Evolutionary conservation across 2,329 filamentous ascomycete species (phyloP), one percentile per base, ranked within the genome.

Genomic region (Clarireedia paspali): DNA sequence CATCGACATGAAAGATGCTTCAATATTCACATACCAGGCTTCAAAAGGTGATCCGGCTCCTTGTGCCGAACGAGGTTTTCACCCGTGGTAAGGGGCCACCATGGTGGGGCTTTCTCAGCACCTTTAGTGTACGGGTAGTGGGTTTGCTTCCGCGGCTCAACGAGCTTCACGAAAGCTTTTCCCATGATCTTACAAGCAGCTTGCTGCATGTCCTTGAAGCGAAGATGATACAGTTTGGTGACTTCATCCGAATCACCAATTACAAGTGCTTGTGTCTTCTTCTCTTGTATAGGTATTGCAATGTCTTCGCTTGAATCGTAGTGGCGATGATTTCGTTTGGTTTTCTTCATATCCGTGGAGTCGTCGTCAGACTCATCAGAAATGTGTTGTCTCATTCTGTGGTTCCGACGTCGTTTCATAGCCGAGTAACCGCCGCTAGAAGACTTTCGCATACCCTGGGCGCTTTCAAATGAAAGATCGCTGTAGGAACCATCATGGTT

Each of bases 81-180:
- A 74, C 76, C 78, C 77, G 6, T 75, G 72, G 65, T 78, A 75
- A 2, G 50, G 7, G 84, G 84, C 84, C 84, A 87, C 84, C 84
- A 88, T 51, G 79, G 78, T 0, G 84, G 82, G 1, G 79, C 79
- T 61, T 81, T 83, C 34, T 78, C 77, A 47, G 84, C 78, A 34
- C 78, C 80, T n/a, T 77, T 76, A 1, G 83, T 87, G 65, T 91
- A 91, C 0, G 87, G 87, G 63, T 87, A 83, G 17, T 81, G 85
- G 0, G 84, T 85, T 69, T 89, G 87, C 69, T 91, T 91, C 71
- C 87, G 89, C 0, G 87, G 87, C 63, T 88, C 85, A 2, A 90
- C 81, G 1, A 82, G 77, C 66, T 89, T 89, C 57, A 91, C 83
- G 81, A 87, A 90, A 10, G 81, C 84, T 68, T 90, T 91, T 36